Evolutionary conservation across 139 green algal genomes (phyloP).

Genomic region (Chlamydomonas schloesseri): DNA sequence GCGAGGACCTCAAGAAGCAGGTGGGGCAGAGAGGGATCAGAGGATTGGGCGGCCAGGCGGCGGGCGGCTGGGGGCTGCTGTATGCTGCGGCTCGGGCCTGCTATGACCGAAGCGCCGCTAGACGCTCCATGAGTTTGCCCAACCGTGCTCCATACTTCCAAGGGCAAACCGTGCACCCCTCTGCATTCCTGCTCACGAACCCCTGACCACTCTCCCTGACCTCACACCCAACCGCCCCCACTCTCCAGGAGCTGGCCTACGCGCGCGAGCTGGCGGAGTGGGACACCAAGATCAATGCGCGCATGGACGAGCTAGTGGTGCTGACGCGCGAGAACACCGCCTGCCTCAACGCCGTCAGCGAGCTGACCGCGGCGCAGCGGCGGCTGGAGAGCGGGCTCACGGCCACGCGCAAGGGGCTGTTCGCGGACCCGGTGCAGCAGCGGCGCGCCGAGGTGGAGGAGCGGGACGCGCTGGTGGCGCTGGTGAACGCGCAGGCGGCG

Average conservation of each 20-base stretch:
- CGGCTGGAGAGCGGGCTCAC: constrained; percentile 65
- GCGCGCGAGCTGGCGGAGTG: constrained; percentile 68
- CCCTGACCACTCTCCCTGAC: neutral
- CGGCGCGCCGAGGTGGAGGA: constrained; percentile 60
- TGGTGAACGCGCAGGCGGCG: constrained; percentile 79
- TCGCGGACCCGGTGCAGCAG: constrained; percentile 49
- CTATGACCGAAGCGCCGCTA: too few relatives aligned
- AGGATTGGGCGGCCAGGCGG: too few relatives aligned
- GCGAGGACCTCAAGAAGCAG: constrained; percentile 64
- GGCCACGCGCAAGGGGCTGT: constrained; percentile 64
- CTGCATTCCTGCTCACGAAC: too few relatives aligned
- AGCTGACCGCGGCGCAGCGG: constrained; percentile 66
- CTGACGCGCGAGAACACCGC: constrained; percentile 79
- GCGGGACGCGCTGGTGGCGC: constrained; percentile 74
- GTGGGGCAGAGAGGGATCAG: too few relatives aligned
- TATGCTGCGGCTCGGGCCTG: too few relatives aligned
- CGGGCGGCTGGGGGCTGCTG: too few relatives aligned
- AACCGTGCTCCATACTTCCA: too few relatives aligned
- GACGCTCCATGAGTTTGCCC: too few relatives aligned
- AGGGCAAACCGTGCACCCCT: too few relatives aligned
- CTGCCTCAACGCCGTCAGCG: constrained; percentile 70
- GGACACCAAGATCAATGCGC: constrained; percentile 63
- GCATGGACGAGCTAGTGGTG: constrained; percentile 71
- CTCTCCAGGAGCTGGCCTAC: constrained; percentile 60
- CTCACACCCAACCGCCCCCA: too few relatives aligned